Evolutionary conservation across 2,329 filamentous ascomycete genomes (phyloP).

Genomic region (Exophiala calicioides): DNA sequence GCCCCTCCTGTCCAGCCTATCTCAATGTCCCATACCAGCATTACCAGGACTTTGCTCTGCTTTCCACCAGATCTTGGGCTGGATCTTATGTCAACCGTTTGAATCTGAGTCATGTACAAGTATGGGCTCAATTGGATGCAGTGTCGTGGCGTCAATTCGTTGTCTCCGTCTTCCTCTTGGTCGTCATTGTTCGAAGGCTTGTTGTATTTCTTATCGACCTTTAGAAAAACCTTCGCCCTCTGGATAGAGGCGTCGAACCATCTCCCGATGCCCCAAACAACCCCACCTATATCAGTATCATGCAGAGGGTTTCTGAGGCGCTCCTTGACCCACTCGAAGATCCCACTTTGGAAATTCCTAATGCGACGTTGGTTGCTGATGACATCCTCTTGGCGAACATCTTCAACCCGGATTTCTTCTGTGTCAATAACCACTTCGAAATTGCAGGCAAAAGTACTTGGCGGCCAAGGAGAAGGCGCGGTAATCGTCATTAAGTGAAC

Average conservation of each 20-base stretch:
- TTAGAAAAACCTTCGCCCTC: slow-evolving; percentile 27
- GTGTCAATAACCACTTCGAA: slow-evolving; percentile 26
- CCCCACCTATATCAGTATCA: slow-evolving; percentile 21
- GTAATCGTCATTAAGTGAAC: slow-evolving; percentile 21
- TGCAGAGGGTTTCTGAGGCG: slow-evolving; percentile 25
- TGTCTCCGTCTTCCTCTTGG: slow-evolving; percentile 1
- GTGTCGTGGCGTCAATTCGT: slow-evolving; percentile 9
- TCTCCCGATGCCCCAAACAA: slow-evolving; percentile 30
- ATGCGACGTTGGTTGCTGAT: slow-evolving; percentile 2
- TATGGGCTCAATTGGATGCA: slow-evolving; percentile 20
- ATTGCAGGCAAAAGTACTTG: slow-evolving; percentile 13
- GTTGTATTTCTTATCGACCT: slow-evolving; percentile 15
- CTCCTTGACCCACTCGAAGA: slow-evolving; percentile 25
- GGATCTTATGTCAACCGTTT: slow-evolving; percentile 1
- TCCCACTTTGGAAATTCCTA: slow-evolving; percentile 7
- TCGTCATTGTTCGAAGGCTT: background rate
- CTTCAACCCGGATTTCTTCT: slow-evolving; percentile 17
- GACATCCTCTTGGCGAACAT: slow-evolving; percentile 11
- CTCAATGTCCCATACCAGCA: slow-evolving; percentile 27
- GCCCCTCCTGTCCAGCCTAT: slow-evolving; percentile 26
- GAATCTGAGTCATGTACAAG: slow-evolving; percentile 17
- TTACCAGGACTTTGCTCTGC: slow-evolving; percentile 17
- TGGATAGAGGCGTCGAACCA: slow-evolving; percentile 28
- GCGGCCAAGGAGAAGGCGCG: slow-evolving; percentile 29
- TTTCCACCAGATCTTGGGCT: slow-evolving; percentile 2